Evolutionary conservation across 2,329 filamentous ascomycete species (phyloP).

Genomic region (Pseudopyricularia cyperi): DNA sequence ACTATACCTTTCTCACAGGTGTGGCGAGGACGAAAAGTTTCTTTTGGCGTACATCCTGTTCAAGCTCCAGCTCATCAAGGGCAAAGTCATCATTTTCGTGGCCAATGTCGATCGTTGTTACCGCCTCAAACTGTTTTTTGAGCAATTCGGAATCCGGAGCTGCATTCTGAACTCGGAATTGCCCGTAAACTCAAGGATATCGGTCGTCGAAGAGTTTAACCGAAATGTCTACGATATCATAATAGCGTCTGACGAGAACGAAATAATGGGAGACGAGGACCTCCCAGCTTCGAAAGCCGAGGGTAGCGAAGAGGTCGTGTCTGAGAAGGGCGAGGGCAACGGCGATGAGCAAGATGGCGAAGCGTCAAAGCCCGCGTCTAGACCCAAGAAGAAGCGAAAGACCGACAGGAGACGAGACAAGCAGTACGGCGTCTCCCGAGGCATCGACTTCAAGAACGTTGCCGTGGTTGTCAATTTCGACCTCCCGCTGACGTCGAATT

Average conservation of each 20-base stretch:
- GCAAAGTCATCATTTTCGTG: conserved; percentile 65
- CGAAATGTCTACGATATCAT: conserved; percentile 95
- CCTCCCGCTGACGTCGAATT: conserved; percentile 74
- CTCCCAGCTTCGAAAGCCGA: conserved; percentile 29
- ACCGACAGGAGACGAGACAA: conserved; percentile 56
- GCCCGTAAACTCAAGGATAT: conserved; percentile 81
- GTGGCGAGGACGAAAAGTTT: conserved; percentile 96
- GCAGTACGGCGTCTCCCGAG: conserved; percentile 90
- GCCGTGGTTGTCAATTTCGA: conserved; percentile 95
- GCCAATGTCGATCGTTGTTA: conserved; percentile 81
- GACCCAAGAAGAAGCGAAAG: conserved; percentile 51
- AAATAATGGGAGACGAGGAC: conserved; percentile 21
- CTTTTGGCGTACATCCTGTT: conserved; percentile 87
- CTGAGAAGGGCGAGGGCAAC: conserved; percentile 13
- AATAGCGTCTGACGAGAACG: conserved; percentile 65
- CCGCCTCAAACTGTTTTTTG: conserved; percentile 83
- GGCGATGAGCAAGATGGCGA: conserved; percentile 15
- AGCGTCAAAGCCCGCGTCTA: conserved; percentile 11
- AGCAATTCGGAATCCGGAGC: conserved; percentile 91
- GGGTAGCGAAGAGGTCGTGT: conserved; percentile 16
- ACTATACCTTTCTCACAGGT: conserved; percentile 30
- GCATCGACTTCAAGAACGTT: conserved; percentile 95
- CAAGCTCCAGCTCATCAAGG: conserved; percentile 86
- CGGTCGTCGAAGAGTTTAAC: conserved; percentile 97
- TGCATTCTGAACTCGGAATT: conserved; percentile 91